Conservation (phyloP, 495 filamentous ascomycete species). For the Hypoxylon perforatum region DNA sequence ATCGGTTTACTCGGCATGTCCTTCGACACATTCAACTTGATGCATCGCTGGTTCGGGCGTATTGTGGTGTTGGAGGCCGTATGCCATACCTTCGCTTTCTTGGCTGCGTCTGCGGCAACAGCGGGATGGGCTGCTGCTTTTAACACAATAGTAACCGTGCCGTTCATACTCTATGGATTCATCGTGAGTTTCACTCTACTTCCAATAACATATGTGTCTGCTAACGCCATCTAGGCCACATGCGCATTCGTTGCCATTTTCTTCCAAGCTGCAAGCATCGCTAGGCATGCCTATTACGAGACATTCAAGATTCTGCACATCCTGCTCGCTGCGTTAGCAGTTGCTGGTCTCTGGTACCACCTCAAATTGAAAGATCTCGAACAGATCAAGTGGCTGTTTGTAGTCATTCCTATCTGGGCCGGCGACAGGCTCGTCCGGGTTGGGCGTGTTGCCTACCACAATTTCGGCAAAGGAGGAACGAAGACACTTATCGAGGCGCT, state of each 20-base stretch:
- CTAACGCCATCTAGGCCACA: slow-evolving; percentile 59
- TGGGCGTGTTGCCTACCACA: slow-evolving; percentile 69
- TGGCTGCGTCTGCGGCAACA: slow-evolving; percentile 61
- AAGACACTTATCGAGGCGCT: slow-evolving; percentile 70
- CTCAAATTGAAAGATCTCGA: slow-evolving; percentile 69
- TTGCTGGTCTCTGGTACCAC: slow-evolving; percentile 78
- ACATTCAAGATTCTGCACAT: slow-evolving; percentile 86
- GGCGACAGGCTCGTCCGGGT: slow-evolving; percentile 70
- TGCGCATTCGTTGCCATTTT: slow-evolving; percentile 70
- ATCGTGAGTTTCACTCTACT: slow-evolving; percentile 57
- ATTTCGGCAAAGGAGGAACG: slow-evolving; percentile 71
- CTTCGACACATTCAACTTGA: slow-evolving; percentile 95
- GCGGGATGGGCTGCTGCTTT: slow-evolving; percentile 60
- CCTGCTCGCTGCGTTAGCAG: slow-evolving; percentile 67
- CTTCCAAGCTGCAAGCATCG: slow-evolving; percentile 77
- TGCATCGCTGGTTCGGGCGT: slow-evolving; percentile 95
- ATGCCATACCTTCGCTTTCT: slow-evolving; percentile 75
- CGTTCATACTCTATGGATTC: slow-evolving; percentile 63
- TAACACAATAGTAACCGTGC: slow-evolving; percentile 45
- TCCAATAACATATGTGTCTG: neutral
- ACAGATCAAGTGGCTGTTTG: slow-evolving; percentile 70
- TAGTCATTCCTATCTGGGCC: slow-evolving; percentile 72
- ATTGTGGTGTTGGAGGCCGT: slow-evolving; percentile 82
- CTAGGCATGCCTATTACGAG: slow-evolving; percentile 92
- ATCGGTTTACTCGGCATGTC: slow-evolving; percentile 84